Base-by-base conservation (phyloP, 768 basidiomycete genomes). In the Ramaria sp. region DNA sequence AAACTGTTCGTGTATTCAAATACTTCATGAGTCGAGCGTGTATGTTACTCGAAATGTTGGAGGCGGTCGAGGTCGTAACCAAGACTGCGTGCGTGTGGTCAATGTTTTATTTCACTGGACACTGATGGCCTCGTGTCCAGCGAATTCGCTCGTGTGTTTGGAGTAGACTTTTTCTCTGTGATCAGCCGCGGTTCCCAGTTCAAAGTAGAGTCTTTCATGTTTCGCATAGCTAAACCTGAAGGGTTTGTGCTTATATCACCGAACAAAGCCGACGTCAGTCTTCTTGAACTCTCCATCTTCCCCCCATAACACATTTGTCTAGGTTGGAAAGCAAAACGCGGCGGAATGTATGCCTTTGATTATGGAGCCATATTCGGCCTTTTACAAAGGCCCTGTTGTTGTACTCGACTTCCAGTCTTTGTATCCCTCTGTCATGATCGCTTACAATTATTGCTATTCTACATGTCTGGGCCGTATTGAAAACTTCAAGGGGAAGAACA, bases 191-290 rank as follows among this genome's bases (percentile, higher is more conserved):
- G 96, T 0, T 96, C 93, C 0, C 96, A 99, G 63, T 98, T 92
- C 74, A 99, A 98, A 69, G 96, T 98, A 25, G 96, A 99, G 70
- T 93, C 93, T 0, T 95, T 99, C 71, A 85, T 99, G 85, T 94
- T 96, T 66, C 83, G 94, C 18, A 92, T 98, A 47, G 88, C 89
- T 16, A 98, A 98, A 66, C 93, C 96, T 0, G 96, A 98, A 65
- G 88, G 78, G 59, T 93, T 93, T 60, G 78, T 97, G 20, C 71
- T 99, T 4, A 70, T 95, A 12, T 97, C 95, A 0, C 96, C 96
- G 0, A 94, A 84, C 58, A 86, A 82, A 66, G 72, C 76, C 53
- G 87, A 96, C 66, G 94, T 93, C 57, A 56, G 78, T 66, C 36
- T 28, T 43, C n/a, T 13, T 22, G 16, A 4, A n/a, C 34, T 52